Conservation (phyloP, 768 basidiomycete species). For the Postia placenta region DNA sequence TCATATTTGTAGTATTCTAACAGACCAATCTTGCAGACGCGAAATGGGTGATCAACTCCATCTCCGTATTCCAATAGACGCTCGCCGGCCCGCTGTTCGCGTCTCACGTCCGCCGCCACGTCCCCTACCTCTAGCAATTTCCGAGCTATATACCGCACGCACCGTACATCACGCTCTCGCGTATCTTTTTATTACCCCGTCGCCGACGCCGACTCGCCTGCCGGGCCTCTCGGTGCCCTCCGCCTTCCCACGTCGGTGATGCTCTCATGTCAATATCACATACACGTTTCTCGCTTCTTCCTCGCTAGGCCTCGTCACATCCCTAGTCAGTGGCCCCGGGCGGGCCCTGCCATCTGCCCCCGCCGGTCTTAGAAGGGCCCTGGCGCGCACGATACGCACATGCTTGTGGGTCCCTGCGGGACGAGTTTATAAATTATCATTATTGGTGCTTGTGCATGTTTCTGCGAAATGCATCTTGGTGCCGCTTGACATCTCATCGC, state of each 20-base stretch:
- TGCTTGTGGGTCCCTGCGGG: not conserved
- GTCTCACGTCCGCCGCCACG: not conserved
- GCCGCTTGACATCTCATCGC: no score
- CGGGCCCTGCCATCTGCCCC: not conserved
- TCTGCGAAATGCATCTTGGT: not conserved
- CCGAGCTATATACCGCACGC: not conserved
- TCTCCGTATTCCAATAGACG: conserved; percentile 42
- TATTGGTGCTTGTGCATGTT: not conserved
- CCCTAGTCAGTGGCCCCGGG: no score
- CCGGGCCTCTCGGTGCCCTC: not conserved
- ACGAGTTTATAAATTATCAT: not conserved
- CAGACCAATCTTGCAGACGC: conserved; percentile 32
- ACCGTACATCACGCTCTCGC: not conserved
- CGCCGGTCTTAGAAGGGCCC: not conserved
- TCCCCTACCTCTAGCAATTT: not conserved
- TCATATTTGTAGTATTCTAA: not conserved
- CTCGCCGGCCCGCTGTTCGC: not conserved
- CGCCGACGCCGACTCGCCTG: not conserved
- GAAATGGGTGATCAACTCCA: conserved; percentile 51
- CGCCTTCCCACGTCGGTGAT: not conserved
- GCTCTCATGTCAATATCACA: not conserved
- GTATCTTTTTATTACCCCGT: not conserved
- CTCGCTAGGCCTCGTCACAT: no score
- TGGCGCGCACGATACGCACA: not conserved
- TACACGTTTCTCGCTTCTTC: not conserved